A percentile compares a stretch with the other conserved stretches of the same genome.
These are phyloP conservation scores for Aureobasidium subglaciale DNA, from an alignment of 2,329 filamentous ascomycete species.

Conservation along the genomic window DNA sequence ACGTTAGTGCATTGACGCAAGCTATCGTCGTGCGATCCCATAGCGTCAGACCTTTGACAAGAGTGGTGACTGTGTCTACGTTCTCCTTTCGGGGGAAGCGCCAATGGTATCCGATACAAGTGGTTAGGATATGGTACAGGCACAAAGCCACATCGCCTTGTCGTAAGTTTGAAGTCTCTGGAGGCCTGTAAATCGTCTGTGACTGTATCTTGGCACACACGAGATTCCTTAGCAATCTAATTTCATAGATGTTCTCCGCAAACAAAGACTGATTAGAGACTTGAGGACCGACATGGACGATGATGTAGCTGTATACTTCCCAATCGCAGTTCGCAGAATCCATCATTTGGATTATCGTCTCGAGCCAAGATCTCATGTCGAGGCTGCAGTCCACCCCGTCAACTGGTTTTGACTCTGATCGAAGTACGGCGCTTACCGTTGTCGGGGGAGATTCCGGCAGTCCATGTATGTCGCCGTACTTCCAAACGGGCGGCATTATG, in stretches of 20 bases:
- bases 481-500: constrained; percentile 42
- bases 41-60: constrained; percentile 66
- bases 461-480: constrained; percentile 47
- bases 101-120: constrained; percentile 83
- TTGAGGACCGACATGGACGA: constrained; percentile 80
- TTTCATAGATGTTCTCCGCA: constrained; percentile 61
- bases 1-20: constrained; percentile 88
- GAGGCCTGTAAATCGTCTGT: constrained; percentile 74
- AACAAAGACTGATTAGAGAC: constrained; percentile 87
- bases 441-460: constrained; percentile 48
- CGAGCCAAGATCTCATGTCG: constrained; percentile 17
- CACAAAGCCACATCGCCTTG: constrained; percentile 85
- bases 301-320: constrained; percentile 86
- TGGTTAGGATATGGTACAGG: constrained; percentile 77
- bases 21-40: constrained; percentile 62
- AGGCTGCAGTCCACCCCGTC: constrained; percentile 5
- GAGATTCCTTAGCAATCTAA: constrained; percentile 66
- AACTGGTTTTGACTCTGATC: constrained; percentile 30
- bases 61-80: constrained; percentile 80
- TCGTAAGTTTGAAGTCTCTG: constrained; percentile 67
- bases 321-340: constrained; percentile 40
- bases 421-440: constrained; percentile 44
- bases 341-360: constrained; percentile 16
- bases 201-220: constrained; percentile 77
- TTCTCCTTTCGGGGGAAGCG: constrained; percentile 78